A percentile compares a stretch with the other conserved stretches of the same genome.
These are phyloP conservation scores for Dictyostelium intermedium DNA, from an alignment of 78 protist genomes.

Conservation along the genomic window DNA sequence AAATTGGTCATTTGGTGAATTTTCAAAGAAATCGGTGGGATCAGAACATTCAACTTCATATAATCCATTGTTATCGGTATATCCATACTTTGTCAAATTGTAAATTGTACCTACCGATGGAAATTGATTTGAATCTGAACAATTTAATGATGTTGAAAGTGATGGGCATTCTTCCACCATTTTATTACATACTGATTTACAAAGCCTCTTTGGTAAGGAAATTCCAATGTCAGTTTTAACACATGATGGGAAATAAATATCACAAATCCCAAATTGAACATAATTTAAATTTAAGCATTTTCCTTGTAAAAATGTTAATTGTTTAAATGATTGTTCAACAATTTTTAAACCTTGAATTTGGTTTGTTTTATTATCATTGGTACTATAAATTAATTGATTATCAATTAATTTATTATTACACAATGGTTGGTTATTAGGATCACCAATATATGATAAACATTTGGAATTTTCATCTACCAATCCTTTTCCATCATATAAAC, in stretches of 20 bases:
- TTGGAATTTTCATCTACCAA: neutral
- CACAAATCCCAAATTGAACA: neutral
- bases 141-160: neutral
- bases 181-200: neutral
- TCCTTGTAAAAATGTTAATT: neutral
- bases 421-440: neutral
- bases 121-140: neutral
- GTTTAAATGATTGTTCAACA: neutral
- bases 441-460: neutral
- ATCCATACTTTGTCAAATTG: neutral
- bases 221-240: neutral
- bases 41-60: neutral
- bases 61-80: neutral
- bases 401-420: neutral
- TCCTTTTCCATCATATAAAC: neutral
- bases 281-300: neutral
- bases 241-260: neutral
- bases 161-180: neutral
- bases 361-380: neutral
- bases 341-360: neutral
- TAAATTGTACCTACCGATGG: neutral
- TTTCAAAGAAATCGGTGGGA: neutral
- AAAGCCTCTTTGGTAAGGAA: neutral
- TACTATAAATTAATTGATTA: neutral
- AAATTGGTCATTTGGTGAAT: neutral